These are phyloP conservation scores for Suhomyces bokatorum DNA, from an alignment of 1,139 yeast genomes.

Conservation along the genomic window DNA sequence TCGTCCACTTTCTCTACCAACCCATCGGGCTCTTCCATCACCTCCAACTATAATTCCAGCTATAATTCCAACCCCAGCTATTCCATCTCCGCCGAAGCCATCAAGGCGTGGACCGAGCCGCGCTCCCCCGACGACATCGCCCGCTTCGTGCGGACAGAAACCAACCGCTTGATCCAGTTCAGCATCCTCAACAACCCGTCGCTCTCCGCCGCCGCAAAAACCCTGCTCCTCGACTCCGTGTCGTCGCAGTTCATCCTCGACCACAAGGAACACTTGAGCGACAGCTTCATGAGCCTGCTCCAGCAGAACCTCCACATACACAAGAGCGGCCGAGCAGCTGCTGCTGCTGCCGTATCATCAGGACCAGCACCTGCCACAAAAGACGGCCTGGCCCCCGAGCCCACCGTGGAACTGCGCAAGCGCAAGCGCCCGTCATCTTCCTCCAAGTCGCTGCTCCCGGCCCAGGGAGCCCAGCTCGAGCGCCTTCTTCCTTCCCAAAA, in stretches of 20 bases:
- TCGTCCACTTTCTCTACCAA: no score
- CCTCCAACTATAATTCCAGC: no score
- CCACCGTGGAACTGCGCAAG: not conserved
- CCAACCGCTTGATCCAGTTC: conserved; percentile 21
- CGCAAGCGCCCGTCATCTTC: not conserved
- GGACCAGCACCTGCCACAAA: not conserved
- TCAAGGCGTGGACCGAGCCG: not conserved
- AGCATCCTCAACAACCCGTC: conserved; percentile 19
- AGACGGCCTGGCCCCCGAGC: not conserved
- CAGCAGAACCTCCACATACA: conserved; percentile 4
- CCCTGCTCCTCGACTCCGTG: conserved; percentile 24
- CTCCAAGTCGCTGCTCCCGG: not conserved
- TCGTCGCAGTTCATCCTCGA: conserved; percentile 28
- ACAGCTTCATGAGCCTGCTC: conserved; percentile 14
- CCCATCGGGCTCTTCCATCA: no score
- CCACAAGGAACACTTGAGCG: conserved; percentile 20
- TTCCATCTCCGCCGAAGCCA: not conserved
- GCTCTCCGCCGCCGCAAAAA: conserved; percentile 21
- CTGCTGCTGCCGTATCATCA: no score
- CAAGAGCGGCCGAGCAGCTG: not conserved
- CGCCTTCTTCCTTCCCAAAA: conserved; percentile 2
- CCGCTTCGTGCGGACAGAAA: conserved; percentile 19
- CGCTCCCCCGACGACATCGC: conserved; percentile 15
- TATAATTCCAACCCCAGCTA: no score
- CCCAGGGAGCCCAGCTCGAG: conserved; percentile 2